Conservation (phyloP, 2,329 filamentous ascomycete genomes). For the Chrysoporthe cubensis region DNA sequence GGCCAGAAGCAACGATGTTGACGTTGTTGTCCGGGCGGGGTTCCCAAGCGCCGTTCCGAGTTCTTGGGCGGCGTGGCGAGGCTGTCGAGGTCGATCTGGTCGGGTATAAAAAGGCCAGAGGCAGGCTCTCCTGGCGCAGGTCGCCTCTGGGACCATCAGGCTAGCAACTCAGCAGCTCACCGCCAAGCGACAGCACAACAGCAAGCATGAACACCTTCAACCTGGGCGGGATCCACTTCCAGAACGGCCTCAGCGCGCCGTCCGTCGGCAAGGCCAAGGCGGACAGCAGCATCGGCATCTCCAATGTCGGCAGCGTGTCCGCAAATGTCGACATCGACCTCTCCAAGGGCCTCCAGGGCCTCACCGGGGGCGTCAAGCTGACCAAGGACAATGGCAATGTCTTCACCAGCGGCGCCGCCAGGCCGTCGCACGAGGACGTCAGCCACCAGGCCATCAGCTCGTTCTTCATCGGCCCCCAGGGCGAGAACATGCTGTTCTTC, state of each 20-base stretch:
- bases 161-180: neutral
- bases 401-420: slow-evolving; percentile 12
- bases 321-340: slow-evolving; percentile 9
- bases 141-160: neutral
- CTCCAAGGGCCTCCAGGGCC: slow-evolving; percentile 7
- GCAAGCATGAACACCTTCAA: slow-evolving; percentile 18
- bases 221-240: slow-evolving; percentile 11
- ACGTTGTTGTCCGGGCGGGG: neutral
- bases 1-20: neutral
- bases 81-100: neutral
- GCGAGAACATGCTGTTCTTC: slow-evolving; percentile 30
- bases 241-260: slow-evolving; percentile 11
- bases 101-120: neutral
- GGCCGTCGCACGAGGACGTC: slow-evolving; percentile 6
- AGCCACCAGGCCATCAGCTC: slow-evolving; percentile 30
- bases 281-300: neutral
- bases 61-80: neutral
- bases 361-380: slow-evolving; percentile 13
- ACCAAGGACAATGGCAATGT: slow-evolving; percentile 21
- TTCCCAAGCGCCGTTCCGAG: neutral
- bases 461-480: slow-evolving; percentile 30
- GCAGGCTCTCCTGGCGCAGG: neutral
- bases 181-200: neutral
- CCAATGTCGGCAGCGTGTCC: slow-evolving; percentile 15
- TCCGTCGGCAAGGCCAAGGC: slow-evolving; percentile 4